phyloP scores from a whole-genome alignment of 805 yeast genomes.

The Wickerhamomyces chambardii region DNA sequence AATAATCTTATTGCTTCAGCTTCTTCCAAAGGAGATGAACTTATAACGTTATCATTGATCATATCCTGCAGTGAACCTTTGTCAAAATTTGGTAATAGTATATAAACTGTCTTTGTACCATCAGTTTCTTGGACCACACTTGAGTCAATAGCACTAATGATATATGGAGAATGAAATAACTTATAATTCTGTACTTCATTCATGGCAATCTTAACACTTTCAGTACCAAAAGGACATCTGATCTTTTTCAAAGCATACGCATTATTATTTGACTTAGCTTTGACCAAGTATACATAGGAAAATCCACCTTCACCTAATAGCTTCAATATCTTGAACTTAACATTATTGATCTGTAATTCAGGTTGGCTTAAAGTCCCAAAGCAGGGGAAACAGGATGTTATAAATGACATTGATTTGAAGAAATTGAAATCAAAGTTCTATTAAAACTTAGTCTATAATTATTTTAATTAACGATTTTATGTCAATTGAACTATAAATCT shows the following conservation, averaged over 20 bases:
- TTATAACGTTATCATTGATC: slow-evolving; percentile 56
- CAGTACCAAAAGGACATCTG: slow-evolving; percentile 80
- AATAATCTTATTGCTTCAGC: slow-evolving; percentile 52
- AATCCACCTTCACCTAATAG: slow-evolving; percentile 90
- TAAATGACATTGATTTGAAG: slow-evolving; percentile 6
- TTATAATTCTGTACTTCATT: slow-evolving; percentile 70
- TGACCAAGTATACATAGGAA: slow-evolving; percentile 77
- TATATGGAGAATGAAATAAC: slow-evolving; percentile 58
- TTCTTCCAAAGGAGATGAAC: slow-evolving; percentile 46
- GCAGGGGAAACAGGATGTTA: slow-evolving; percentile 9
- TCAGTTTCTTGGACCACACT: slow-evolving; percentile 63
- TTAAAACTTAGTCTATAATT: no score
- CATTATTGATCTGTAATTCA: slow-evolving; percentile 49
- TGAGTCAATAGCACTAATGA: slow-evolving; percentile 65
- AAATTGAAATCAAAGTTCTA: not conserved
- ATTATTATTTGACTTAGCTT: slow-evolving; percentile 33
- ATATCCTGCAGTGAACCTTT: slow-evolving; percentile 73
- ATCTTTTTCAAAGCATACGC: slow-evolving; percentile 76
- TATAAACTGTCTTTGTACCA: slow-evolving; percentile 72
- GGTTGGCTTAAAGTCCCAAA: slow-evolving; percentile 34
- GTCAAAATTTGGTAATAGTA: slow-evolving; percentile 71
- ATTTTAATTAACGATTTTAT: no score
- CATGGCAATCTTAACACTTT: slow-evolving; percentile 65
- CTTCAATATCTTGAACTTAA: slow-evolving; percentile 50
- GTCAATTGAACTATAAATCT: no score